Evolutionary conservation across 345 rosid species (phyloP), one percentile per base, ranked within the genome.

Genomic region (Salix purpurea): DNA sequence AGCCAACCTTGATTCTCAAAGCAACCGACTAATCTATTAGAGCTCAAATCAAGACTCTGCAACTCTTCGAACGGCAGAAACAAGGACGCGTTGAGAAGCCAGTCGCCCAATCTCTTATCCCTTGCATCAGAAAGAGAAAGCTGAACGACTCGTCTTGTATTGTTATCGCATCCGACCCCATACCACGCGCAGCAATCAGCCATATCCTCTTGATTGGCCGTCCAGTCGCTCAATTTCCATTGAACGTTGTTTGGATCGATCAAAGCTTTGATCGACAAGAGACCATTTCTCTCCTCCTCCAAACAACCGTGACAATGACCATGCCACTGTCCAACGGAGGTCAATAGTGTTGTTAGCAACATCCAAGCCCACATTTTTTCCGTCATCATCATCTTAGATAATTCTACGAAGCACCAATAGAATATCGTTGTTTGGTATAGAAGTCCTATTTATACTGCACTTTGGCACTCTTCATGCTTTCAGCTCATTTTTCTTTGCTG

Each of bases 81-180:
- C 71, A 74, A 67, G 44, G 77, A 64, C 2, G 77, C 28, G 21
- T 74, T 74, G 19, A 74, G 62, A 15, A 44, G 32, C 71, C 37
- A 64, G n/a, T 65, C 70, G 44, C 16, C 74, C 56, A 12, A 26
- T 16, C 2, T 19, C 8, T 1, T 4, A 52, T 44, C 44, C 16
- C 6, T 5, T 42, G 16, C 12, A 28, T 1, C 18, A 4, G 0
- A 8, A 50, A 74, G 77, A 36, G 21, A 16, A 7, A 74, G 37
- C 23, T 15, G 2, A 15, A 26, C 34, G 9, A 74, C 77, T 44
- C 65, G 56, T 13, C 67, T 28, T 3, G 68, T 73, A 32, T 36
- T 19, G 23, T 28, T 21, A 11, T 46, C 37, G 13, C 77, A 74
- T 61, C 6, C 6, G 19, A 74, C 52, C 12, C 71, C 21, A 5